Evolutionary conservation across 2,329 filamentous ascomycete species (phyloP).

Genomic region (Fusarium oxysporum): DNA sequence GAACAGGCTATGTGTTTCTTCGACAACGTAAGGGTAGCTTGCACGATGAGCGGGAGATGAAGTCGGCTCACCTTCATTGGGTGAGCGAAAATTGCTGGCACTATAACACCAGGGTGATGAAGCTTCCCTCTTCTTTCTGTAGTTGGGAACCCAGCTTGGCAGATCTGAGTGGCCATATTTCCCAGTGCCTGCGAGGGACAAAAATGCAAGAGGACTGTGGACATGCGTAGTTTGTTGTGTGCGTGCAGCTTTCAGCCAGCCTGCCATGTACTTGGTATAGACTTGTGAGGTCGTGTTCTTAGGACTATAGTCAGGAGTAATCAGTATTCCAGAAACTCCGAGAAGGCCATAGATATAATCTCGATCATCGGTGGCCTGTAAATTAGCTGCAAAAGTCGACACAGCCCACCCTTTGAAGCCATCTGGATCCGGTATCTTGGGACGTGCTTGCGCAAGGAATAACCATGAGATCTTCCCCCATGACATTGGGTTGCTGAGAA

Average conservation of each 20-base stretch:
- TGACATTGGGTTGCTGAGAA: not conserved
- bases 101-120: not conserved
- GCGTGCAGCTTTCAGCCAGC: not conserved
- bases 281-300: constrained; percentile 6
- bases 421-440: constrained; percentile 11
- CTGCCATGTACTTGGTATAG: constrained; percentile 6
- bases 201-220: constrained; percentile 11
- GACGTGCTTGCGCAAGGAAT: constrained; percentile 1
- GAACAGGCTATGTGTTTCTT: constrained; percentile 6
- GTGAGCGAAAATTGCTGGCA: not conserved
- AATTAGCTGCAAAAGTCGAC: constrained; percentile 8
- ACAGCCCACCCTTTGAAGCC: constrained; percentile 16
- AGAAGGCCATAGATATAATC: constrained; percentile 17
- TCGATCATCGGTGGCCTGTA: constrained; percentile 9
- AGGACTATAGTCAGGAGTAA: constrained; percentile 1
- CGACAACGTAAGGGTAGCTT: not conserved
- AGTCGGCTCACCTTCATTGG: not conserved
- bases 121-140: not conserved
- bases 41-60: not conserved
- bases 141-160: constrained; percentile 14
- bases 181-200: constrained; percentile 1
- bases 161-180: not conserved
- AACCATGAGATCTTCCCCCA: constrained; percentile 3
- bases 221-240: not conserved
- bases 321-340: constrained; percentile 6